These are phyloP conservation scores for Cercospora canescens DNA, from an alignment of 2,329 filamentous ascomycete species.

Conservation along the genomic window DNA sequence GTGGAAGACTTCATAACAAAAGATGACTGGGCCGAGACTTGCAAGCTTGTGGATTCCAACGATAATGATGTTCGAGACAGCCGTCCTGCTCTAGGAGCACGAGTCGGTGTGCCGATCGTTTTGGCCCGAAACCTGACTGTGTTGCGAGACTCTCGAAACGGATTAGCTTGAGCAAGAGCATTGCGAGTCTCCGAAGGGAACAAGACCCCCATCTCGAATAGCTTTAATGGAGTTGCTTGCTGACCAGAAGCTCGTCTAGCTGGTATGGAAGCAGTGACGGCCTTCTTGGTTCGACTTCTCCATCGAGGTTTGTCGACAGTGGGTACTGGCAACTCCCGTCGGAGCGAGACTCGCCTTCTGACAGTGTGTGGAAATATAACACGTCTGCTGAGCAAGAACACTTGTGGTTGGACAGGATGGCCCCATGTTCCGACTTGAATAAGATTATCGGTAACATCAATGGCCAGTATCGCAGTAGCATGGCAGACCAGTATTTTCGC, in stretches of 20 bases:
- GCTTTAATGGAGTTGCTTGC: not conserved
- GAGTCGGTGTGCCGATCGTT: not conserved
- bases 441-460: constrained; percentile 18
- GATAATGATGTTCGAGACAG: not conserved
- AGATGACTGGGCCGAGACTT: not conserved
- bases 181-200: constrained; percentile 3
- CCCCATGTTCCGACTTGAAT: constrained; percentile 11
- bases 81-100: not conserved
- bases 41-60: not conserved
- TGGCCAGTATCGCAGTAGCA: constrained; percentile 5
- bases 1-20: no score
- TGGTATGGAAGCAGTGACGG: not conserved
- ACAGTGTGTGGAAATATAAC: constrained; percentile 14
- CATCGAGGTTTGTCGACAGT: not conserved
- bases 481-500: not conserved
- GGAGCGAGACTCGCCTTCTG: not conserved
- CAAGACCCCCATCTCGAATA: not conserved
- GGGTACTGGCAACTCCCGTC: not conserved
- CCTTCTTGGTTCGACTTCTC: not conserved
- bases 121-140: not conserved
- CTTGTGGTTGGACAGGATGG: constrained; percentile 20
- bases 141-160: not conserved
- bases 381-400: constrained; percentile 17
- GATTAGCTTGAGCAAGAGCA: not conserved
- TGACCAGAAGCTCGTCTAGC: not conserved